phyloP scores from a whole-genome alignment of 2,329 filamentous ascomycete genomes.

The Ophiocordyceps camponoti-floridani region DNA sequence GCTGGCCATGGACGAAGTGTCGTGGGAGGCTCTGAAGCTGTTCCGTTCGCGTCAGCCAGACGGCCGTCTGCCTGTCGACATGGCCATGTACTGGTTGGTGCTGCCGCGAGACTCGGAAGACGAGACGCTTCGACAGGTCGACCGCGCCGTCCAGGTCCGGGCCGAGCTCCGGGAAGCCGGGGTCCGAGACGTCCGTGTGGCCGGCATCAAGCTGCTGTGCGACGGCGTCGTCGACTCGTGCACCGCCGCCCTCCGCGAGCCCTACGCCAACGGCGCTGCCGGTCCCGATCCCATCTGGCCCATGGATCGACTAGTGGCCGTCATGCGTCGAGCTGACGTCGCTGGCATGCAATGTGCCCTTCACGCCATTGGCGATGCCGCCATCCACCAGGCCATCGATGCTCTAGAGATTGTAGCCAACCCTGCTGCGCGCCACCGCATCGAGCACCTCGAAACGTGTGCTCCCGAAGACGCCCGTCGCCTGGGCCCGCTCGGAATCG shows the following conservation, averaged over 20 bases:
- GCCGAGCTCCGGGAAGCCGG: constrained; percentile 14
- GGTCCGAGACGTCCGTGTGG: constrained; percentile 25
- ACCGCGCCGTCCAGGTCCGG: constrained; percentile 27
- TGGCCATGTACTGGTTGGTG: constrained; percentile 40
- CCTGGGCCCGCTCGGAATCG: constrained; percentile 40
- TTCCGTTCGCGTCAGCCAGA: constrained; percentile 17
- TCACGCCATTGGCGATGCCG: constrained; percentile 46
- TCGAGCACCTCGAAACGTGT: constrained; percentile 47
- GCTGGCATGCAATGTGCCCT: constrained; percentile 42
- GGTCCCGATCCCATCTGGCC: constrained; percentile 34
- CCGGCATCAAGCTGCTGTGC: constrained; percentile 46
- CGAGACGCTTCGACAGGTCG: constrained; percentile 25
- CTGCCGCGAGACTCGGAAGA: constrained; percentile 23
- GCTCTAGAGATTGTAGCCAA: constrained; percentile 25
- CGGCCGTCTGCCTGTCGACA: constrained; percentile 16
- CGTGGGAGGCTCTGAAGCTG: constrained; percentile 31
- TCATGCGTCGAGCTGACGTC: constrained; percentile 33
- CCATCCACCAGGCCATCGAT: constrained; percentile 38
- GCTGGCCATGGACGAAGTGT: constrained; percentile 43
- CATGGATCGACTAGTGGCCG: constrained; percentile 27
- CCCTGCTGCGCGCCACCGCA: constrained; percentile 34
- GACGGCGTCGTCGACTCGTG: constrained; percentile 49
- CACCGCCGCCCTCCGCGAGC: constrained; percentile 40
- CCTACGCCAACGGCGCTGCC: constrained; percentile 31
- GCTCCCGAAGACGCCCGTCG: constrained; percentile 33